Percentiles rank a stretch among this genome's conserved stretches.
These are phyloP conservation scores for Gnomoniopsis sp. DNA, from an alignment of 2,329 filamentous ascomycete species.

Conservation along the genomic window DNA sequence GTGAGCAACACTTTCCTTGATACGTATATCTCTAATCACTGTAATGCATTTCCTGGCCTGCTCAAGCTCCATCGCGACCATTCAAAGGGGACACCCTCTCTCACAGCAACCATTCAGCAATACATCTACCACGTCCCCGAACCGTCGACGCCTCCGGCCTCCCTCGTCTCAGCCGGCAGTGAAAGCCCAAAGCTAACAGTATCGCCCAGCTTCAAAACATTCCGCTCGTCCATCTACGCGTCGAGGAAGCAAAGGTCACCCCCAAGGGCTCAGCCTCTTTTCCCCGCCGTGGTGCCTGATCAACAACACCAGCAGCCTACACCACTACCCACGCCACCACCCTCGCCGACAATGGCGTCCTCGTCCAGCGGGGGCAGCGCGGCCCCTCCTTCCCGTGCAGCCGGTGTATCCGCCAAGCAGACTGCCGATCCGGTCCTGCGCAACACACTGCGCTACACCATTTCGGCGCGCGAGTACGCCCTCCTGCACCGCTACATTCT, in stretches of 20 bases:
- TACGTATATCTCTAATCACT: background rate
- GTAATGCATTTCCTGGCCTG: background rate
- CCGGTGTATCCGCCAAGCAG: slow-evolving; percentile 21
- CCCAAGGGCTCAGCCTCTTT: background rate
- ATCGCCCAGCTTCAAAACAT: slow-evolving; percentile 12
- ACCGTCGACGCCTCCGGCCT: background rate
- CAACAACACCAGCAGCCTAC: background rate
- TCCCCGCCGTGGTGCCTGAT: background rate
- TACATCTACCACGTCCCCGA: slow-evolving; percentile 3
- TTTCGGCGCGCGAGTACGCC: slow-evolving; percentile 81
- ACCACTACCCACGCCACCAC: background rate
- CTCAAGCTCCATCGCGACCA: background rate
- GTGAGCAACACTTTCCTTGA: background rate
- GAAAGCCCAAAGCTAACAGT: slow-evolving; percentile 17
- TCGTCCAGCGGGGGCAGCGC: slow-evolving; percentile 5
- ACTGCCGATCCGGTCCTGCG: slow-evolving; percentile 68
- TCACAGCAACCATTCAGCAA: slow-evolving; percentile 15
- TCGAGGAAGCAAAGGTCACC: background rate
- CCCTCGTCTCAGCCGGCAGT: background rate
- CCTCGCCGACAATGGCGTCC: slow-evolving; percentile 9
- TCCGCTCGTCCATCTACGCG: slow-evolving; percentile 15
- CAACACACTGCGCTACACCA: slow-evolving; percentile 83
- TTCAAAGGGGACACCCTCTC: slow-evolving; percentile 1
- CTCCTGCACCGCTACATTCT: slow-evolving; percentile 79
- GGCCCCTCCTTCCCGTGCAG: background rate